A percentile compares a stretch with the other conserved stretches of the same genome.
Conservation (phyloP, 108 stramenopile genomes). For the Cyclostephanos tholiformis region DNA sequence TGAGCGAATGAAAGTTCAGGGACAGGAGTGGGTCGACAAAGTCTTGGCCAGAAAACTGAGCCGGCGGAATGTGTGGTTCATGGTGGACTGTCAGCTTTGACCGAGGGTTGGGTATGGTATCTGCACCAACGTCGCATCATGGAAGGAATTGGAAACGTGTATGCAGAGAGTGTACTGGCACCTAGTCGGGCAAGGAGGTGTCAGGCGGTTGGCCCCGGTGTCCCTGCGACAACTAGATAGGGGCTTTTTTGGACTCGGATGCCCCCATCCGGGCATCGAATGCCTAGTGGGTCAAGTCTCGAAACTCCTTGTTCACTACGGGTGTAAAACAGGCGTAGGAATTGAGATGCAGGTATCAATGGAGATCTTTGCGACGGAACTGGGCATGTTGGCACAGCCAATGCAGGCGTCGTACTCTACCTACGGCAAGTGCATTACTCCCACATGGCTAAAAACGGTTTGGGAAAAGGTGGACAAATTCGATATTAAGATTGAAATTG, state of each 20-base stretch:
- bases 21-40: too few relatives aligned
- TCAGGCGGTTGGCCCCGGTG: background rate
- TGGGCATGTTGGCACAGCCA: background rate
- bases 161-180: too few relatives aligned
- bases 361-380: background rate
- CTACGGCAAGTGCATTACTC: background rate
- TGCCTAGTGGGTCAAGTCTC: background rate
- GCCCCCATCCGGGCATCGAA: background rate
- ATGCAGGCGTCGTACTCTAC: background rate
- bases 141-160: too few relatives aligned
- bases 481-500: background rate
- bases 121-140: too few relatives aligned
- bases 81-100: background rate
- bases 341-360: background rate
- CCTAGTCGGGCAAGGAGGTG: too few relatives aligned
- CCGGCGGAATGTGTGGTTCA: background rate
- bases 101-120: too few relatives aligned
- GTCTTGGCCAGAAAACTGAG: background rate
- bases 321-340: background rate
- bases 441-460: background rate
- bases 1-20: too few relatives aligned
- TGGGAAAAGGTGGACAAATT: background rate
- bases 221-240: background rate
- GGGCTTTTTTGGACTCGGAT: background rate
- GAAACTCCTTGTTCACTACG: background rate